Conservation (phyloP, 2,329 filamentous ascomycete species). For the Xylaria sp. region DNA sequence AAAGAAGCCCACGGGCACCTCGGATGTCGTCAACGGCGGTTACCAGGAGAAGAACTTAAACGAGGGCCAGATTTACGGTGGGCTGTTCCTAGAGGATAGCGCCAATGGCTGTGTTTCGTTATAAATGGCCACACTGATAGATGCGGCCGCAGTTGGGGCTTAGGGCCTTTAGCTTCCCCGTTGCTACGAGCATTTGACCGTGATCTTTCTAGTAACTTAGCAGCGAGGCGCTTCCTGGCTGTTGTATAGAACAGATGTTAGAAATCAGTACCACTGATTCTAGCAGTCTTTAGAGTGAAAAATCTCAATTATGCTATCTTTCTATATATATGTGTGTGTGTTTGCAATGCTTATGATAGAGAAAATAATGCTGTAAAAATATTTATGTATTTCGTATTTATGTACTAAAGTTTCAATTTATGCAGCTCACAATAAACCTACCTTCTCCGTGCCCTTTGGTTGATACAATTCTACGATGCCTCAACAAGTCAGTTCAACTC, state of each 20-base stretch:
- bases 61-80: conserved; percentile 57
- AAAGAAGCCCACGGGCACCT: conserved; percentile 61
- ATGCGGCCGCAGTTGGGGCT: no score
- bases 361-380: no score
- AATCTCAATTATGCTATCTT: neutral
- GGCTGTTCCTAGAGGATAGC: conserved; percentile 57
- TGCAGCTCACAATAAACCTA: no score
- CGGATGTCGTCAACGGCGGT: conserved; percentile 55
- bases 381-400: no score
- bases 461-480: no score
- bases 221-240: neutral
- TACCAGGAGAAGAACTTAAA: conserved; percentile 53
- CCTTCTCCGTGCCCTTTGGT: no score
- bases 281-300: neutral
- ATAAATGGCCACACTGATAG: no score
- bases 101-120: conserved; percentile 49
- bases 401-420: no score
- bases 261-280: neutral
- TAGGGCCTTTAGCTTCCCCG: neutral
- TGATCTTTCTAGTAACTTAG: neutral
- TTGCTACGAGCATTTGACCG: neutral
- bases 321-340: neutral
- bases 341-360: no score
- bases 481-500: no score
- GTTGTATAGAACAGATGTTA: neutral